Conservation (phyloP, 2,329 filamentous ascomycete genomes). For the Hymenoscyphus occultus region DNA sequence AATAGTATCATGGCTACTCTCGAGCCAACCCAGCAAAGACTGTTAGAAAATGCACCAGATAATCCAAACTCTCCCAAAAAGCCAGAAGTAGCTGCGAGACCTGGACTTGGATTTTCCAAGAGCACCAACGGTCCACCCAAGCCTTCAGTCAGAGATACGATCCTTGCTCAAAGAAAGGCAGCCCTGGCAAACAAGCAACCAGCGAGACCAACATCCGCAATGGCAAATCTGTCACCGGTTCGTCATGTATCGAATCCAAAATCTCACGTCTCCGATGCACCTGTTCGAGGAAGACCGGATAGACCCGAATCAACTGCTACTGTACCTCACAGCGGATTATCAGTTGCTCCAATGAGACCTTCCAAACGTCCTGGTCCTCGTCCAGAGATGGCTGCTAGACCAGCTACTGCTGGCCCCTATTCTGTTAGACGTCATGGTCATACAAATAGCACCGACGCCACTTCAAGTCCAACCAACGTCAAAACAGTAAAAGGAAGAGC, state of each 20-base stretch:
- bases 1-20: conserved; percentile 72
- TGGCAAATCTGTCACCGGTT: conserved; percentile 58
- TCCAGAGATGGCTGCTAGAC: conserved; percentile 54
- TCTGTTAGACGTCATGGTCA: conserved; percentile 49
- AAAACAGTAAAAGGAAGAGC: conserved; percentile 46
- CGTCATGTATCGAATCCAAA: conserved; percentile 40
- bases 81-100: conserved; percentile 49
- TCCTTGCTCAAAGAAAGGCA: conserved; percentile 76
- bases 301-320: conserved; percentile 18
- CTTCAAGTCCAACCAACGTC: conserved; percentile 35
- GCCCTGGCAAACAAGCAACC: conserved; percentile 51
- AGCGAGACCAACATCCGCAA: conserved; percentile 59
- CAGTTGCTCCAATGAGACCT: conserved; percentile 61
- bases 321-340: conserved; percentile 53
- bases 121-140: conserved; percentile 57
- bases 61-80: conserved; percentile 72
- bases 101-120: conserved; percentile 60
- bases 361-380: conserved; percentile 46
- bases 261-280: conserved; percentile 38
- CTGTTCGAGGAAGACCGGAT: conserved; percentile 42
- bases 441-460: conserved; percentile 30
- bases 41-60: conserved; percentile 77
- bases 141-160: conserved; percentile 74
- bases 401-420: conserved; percentile 64
- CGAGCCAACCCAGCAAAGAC: conserved; percentile 72